Base-by-base conservation (phyloP, 164 flowering plant species). In the Annona squamosa region DNA sequence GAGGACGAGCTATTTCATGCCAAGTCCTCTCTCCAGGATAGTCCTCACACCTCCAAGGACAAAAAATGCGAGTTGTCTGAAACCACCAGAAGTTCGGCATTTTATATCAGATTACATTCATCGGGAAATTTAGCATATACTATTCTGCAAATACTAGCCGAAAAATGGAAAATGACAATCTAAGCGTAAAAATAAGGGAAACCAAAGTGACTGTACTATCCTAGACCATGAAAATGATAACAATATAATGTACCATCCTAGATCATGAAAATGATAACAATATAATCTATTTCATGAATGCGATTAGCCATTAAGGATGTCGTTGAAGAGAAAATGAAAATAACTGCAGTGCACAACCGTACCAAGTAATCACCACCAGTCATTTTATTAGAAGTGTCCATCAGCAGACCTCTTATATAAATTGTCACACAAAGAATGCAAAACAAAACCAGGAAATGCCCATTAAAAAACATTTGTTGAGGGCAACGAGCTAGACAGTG, bases 1-100 rank as follows among this genome's bases (percentile, higher is more conserved):
- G 99, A 59, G 99, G 98, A 65, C 99, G 93, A 79, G 97, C 92
- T 71, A 95, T 87, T 88, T 95, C 99, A 84, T 91, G 93, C 99
- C 98, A 95, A 26, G 82, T 72, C 48, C 52, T 73, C 63, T 81
- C 84, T 63, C 72, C 68, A 13, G 63, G 48, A 68, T 75, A 69
- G 73, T 71, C 79, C 65, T 79, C 86, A 71, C 71, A 77, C 76
- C 79, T 64, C 98, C 99, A 95, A 48, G 97, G 86, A 75, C 94
- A 89, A 78, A 87, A 95, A 71, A 93, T 75, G 73, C 98, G 87
- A 75, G 91, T 74, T 52, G 99, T 93, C 99, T 95, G 87, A 63
- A 63, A 3, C 66, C 4, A 63, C 6, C 37, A 26, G n/a, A 63
- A 3, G 3, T 59, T 16, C 4, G 63, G 4, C 63, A 16, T 9